phyloP scores from a whole-genome alignment of 2,329 filamentous ascomycete genomes.

The Didymella pomorum region DNA sequence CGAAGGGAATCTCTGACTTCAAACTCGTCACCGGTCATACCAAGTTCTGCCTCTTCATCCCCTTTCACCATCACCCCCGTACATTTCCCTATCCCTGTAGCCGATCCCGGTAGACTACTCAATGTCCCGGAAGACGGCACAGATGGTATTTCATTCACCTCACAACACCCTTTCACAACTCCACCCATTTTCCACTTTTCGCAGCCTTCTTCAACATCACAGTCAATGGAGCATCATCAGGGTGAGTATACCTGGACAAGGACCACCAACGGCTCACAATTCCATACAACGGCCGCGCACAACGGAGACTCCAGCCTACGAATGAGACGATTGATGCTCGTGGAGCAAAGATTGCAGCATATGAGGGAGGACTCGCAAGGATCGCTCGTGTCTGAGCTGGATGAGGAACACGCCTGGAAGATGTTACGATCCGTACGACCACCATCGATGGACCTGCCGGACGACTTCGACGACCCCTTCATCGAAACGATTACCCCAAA shows the following conservation, averaged over 20 bases:
- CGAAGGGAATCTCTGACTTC: constrained; percentile 55
- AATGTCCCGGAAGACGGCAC: constrained; percentile 42
- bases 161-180: constrained; percentile 45
- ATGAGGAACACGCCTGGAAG: constrained; percentile 48
- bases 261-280: constrained; percentile 24
- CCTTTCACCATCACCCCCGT: constrained; percentile 54
- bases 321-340: constrained; percentile 21
- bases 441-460: constrained; percentile 38
- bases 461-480: constrained; percentile 32
- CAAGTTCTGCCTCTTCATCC: constrained; percentile 51
- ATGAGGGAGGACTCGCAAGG: constrained; percentile 42
- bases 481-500: constrained; percentile 5
- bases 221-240: constrained; percentile 58
- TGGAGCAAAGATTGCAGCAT: constrained; percentile 25
- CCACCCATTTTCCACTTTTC: constrained; percentile 43
- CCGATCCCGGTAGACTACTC: constrained; percentile 32
- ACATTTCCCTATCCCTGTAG: constrained; percentile 52
- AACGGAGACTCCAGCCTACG: constrained; percentile 32
- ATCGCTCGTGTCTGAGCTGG: constrained; percentile 43
- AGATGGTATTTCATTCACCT: constrained; percentile 35
- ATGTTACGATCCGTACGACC: constrained; percentile 55
- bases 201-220: constrained; percentile 31
- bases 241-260: constrained; percentile 58
- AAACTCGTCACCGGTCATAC: constrained; percentile 39
- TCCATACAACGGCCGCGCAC: constrained; percentile 3